Base-by-base conservation (phyloP, 2,329 filamentous ascomycete species). In the Diaporthe sp. region DNA sequence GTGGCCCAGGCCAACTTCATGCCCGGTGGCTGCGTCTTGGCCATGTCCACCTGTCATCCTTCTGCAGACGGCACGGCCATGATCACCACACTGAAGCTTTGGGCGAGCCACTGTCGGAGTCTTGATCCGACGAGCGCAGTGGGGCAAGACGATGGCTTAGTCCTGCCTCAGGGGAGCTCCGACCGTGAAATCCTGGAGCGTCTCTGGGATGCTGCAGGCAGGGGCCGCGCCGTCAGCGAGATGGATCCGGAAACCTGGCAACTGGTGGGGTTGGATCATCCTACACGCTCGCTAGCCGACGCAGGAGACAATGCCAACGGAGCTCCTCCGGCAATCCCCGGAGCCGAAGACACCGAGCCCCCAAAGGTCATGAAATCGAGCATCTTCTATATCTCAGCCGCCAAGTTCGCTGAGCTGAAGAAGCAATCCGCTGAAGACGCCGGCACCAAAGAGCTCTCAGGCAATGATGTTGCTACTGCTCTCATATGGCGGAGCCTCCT, bases 1-100 rank as follows among this genome's bases (percentile, higher is more conserved):
- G 74, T 65, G 1, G 79, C 77, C 3, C 78, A 79, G 59, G 78
- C 76, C 61, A 79, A 79, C 67, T 79, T 79, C 61, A 25, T 79
- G 1, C 59, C 70, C 0, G 78, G 78, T 2, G 78, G 31, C 3
- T 78, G 70, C 22, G n/a, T 79, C 8, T 49, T 79, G 9, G n/a
- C 25, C 12, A 31, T 37, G 37, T 57, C 76, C 1, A 65, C 42
- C 3, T 39, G 59, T 31, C 77, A 77, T 39, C 46, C 61, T 10
- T 77, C 74, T 13, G 49, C 39, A 22, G 78, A 79, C 42, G 72
- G 61, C 3, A 71, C 68, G 1, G 75, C 58, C 13, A 58, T 74
- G 34, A 44, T 73, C 42, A 28, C 34, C 25, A 42, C 75, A 2
- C 15, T 65, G 19, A 68, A 72, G 28, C 2, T 75, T 10, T 79